These are phyloP conservation scores for Eruca vesicaria DNA, from an alignment of 441 rosid species.

Conservation along the genomic window DNA sequence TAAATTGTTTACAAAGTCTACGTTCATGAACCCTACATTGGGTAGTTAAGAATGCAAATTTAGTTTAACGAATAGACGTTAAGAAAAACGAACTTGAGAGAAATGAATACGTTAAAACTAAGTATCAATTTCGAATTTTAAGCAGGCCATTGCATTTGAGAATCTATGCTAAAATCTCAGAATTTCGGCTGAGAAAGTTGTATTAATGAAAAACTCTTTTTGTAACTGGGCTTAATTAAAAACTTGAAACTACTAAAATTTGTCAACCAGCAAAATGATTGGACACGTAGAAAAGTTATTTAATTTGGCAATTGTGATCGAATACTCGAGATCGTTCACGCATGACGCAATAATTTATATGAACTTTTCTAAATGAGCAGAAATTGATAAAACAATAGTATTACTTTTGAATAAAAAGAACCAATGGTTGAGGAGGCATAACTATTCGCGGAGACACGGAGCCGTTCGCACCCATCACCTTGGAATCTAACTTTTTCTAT, in stretches of 20 bases:
- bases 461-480: slow-evolving; percentile 54
- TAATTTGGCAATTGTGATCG: not conserved
- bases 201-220: not conserved
- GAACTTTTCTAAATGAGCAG: not conserved
- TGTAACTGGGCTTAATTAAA: not conserved
- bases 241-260: not conserved
- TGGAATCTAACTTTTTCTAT: slow-evolving; percentile 40
- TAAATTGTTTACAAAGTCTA: slow-evolving; percentile 1
- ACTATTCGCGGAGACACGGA: slow-evolving; percentile 62
- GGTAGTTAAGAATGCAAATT: not conserved
- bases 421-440: slow-evolving; percentile 44
- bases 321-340: slow-evolving; percentile 32
- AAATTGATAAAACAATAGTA: not conserved
- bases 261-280: not conserved
- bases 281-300: not conserved
- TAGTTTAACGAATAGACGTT: not conserved
- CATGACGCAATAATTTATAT: slow-evolving; percentile 18
- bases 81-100: not conserved
- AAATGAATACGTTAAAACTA: not conserved
- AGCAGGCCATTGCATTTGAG: not conserved
- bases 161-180: not conserved
- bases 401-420: slow-evolving; percentile 9
- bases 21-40: slow-evolving; percentile 10
- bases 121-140: not conserved
- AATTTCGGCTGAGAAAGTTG: not conserved